Evolutionary conservation across 2,329 filamentous ascomycete genomes (phyloP), one percentile per base, ranked within the genome.

Genomic region (Cytospora paraplurivora): DNA sequence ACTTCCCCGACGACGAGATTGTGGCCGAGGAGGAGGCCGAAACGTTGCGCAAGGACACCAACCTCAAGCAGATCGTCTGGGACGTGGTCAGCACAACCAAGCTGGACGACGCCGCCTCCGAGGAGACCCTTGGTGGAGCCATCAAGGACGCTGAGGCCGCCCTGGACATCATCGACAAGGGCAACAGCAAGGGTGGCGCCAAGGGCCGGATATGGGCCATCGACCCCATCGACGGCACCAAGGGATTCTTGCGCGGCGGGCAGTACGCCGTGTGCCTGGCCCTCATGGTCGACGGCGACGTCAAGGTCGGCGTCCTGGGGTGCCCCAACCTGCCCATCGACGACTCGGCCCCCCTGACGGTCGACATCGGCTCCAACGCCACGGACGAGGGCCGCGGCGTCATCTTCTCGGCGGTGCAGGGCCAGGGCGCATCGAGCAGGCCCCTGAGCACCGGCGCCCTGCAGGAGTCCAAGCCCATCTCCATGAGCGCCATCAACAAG

Each of bases 221-320:
- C 63, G 95, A 99, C 77, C 95, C 95, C 65, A 97, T 99, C 67
- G 95, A 99, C 76, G 95, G 95, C 69, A 99, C 95, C 60, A 97
- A 97, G 80, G 96, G 95, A 35, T 99, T 99, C 80, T 82, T 99
- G 66, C 87, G 96, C 67, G 95, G 95, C 59, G 96, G 93, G 47
- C 95, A 99, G 80, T 99, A 99, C 75, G 96, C 95, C 62, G 93
- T 99, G 60, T 97, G 94, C 74, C 85, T 99, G 6, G 95, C 86
- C 41, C 82, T 99, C 71, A 89, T 99, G 79, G 91, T 96, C 34
- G 93, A 98, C 72, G 95, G 94, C 59, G 87, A 96, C 70, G 93
- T 98, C 71, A 92, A 93, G 75, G 92, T 97, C 66, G 95, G 95
- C 69, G 95, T 97, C 53, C 85, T 99, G 63, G 96, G 92, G 67